These are phyloP conservation scores for Spongospora subterranea DNA, from an alignment of 208 protist genomes.

Conservation along the genomic window DNA sequence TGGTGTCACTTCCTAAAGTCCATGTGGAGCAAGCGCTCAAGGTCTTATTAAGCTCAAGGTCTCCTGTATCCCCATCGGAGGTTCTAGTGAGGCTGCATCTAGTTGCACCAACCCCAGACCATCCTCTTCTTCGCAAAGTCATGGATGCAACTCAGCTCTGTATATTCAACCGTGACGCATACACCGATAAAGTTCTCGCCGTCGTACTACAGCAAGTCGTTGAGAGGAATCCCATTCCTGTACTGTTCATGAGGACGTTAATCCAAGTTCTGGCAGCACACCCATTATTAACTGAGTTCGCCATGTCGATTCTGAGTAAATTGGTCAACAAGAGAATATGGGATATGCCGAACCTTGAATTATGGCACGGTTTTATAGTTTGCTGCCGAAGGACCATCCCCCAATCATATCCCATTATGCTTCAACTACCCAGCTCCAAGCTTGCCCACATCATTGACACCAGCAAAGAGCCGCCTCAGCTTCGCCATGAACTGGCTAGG, in stretches of 20 bases:
- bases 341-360: neutral
- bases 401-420: conserved; percentile 20
- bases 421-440: conserved; percentile 42
- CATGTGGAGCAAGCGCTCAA: conserved; percentile 34
- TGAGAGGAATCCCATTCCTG: conserved; percentile 6
- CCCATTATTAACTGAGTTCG: conserved; percentile 39
- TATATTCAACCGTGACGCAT: neutral
- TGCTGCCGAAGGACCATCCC: conserved; percentile 13
- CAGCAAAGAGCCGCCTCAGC: conserved; percentile 24
- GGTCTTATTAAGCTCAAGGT: neutral
- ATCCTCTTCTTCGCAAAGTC: conserved; percentile 32
- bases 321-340: conserved; percentile 43
- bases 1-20: neutral
- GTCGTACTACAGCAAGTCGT: conserved; percentile 50
- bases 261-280: conserved; percentile 33
- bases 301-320: conserved; percentile 20
- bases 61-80: conserved; percentile 39
- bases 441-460: neutral
- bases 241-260: conserved; percentile 42
- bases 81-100: conserved; percentile 24
- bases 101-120: conserved; percentile 18
- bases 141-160: conserved; percentile 36
- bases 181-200: conserved; percentile 42
- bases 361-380: conserved; percentile 31
- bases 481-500: conserved; percentile 27